These are phyloP conservation scores for Yamadazyma philogaea DNA, from an alignment of 805 yeast genomes.

Conservation along the genomic window DNA sequence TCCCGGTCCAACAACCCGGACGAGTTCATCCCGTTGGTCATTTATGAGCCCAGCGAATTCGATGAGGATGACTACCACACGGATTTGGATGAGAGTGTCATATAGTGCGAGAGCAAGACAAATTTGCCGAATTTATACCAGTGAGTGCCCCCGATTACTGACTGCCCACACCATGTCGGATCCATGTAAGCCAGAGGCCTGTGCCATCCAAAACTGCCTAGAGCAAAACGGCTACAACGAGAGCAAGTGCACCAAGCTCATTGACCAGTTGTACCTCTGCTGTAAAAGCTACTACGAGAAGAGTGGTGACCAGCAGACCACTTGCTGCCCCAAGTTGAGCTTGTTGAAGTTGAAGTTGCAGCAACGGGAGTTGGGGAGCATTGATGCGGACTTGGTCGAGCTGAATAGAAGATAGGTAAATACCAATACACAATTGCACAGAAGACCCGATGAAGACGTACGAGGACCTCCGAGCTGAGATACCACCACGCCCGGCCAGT, in stretches of 20 bases:
- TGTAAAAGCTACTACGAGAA: slow-evolving; percentile 63
- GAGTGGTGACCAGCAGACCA: slow-evolving; percentile 55
- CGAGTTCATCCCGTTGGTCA: slow-evolving; percentile 41
- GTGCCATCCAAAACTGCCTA: slow-evolving; percentile 80
- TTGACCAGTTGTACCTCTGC: slow-evolving; percentile 72
- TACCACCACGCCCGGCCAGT: no score
- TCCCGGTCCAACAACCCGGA: slow-evolving; percentile 12
- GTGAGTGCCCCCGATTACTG: not conserved
- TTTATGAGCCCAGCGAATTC: slow-evolving; percentile 47
- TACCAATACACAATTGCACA: not conserved
- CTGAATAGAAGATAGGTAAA: slow-evolving; percentile 10
- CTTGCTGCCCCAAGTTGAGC: slow-evolving; percentile 77
- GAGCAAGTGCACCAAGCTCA: slow-evolving; percentile 63
- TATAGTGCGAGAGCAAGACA: slow-evolving; percentile 5
- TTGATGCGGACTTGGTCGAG: slow-evolving; percentile 55
- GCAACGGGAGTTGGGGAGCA: slow-evolving; percentile 54
- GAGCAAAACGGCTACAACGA: slow-evolving; percentile 64
- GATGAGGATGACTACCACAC: slow-evolving; percentile 53
- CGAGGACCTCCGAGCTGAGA: no score
- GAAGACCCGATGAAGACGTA: no score
- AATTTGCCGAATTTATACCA: not conserved
- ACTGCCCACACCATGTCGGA: slow-evolving; percentile 2
- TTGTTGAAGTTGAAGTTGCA: slow-evolving; percentile 60
- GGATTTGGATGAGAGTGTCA: slow-evolving; percentile 42
- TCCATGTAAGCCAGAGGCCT: slow-evolving; percentile 76